phyloP scores from a whole-genome alignment of 768 basidiomycete species.

The Lactifluus hygrophoroides region DNA sequence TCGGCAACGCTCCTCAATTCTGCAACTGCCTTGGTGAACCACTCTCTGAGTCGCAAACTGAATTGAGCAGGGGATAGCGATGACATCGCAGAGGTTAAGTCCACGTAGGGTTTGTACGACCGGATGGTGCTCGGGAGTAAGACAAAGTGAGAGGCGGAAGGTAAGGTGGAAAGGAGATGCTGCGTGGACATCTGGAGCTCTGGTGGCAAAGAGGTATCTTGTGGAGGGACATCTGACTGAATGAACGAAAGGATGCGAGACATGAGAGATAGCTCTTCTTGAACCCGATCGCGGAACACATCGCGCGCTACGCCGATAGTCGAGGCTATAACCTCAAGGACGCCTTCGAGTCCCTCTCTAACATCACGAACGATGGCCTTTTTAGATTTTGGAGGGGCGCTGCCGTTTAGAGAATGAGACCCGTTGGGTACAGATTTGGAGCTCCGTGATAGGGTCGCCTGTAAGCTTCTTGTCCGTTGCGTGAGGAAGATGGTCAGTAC shows the following conservation, averaged over 20 bases:
- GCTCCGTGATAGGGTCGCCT: constrained; percentile 27
- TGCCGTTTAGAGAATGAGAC: constrained; percentile 9
- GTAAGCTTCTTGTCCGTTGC: constrained; percentile 59
- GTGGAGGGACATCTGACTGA: constrained; percentile 39
- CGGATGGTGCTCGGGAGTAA: constrained; percentile 64
- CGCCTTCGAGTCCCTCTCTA: constrained; percentile 42
- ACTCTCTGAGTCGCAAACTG: constrained; percentile 42
- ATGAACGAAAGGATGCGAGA: constrained; percentile 49
- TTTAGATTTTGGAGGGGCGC: constrained; percentile 19
- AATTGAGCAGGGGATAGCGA: constrained; percentile 39
- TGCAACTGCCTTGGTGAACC: constrained; percentile 51
- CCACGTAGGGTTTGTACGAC: constrained; percentile 81
- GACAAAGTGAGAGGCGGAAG: constrained; percentile 76
- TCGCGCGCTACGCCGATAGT: constrained; percentile 50
- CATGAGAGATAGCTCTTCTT: constrained; percentile 40
- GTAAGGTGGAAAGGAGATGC: constrained; percentile 57
- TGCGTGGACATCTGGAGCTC: constrained; percentile 61
- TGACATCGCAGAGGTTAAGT: constrained; percentile 52
- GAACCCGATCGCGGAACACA: constrained; percentile 41
- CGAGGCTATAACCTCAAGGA: constrained; percentile 46
- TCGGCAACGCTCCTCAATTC: constrained; percentile 38
- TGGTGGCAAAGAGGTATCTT: constrained; percentile 30
- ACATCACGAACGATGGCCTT: constrained; percentile 42
- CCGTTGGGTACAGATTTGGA: constrained; percentile 4
- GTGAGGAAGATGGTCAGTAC: constrained; percentile 60